Evolutionary conservation across 2,329 filamentous ascomycete genomes (phyloP).

Genomic region (Fusarium armeniacum): DNA sequence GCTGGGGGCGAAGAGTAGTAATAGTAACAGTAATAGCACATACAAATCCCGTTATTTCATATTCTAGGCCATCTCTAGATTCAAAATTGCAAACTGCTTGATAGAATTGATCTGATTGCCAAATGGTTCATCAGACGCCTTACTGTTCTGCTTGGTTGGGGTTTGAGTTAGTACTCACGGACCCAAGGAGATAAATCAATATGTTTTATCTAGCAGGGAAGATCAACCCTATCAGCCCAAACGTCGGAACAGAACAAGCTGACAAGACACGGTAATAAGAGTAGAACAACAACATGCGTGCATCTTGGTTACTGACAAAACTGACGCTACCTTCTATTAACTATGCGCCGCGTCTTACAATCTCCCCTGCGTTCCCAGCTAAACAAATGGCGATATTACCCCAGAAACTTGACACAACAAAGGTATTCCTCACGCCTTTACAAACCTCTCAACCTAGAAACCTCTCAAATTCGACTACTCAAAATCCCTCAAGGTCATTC

Average conservation of each 20-base stretch:
- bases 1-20: background rate
- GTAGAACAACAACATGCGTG: background rate
- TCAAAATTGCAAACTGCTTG: too few relatives aligned
- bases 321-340: background rate
- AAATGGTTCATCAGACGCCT: background rate
- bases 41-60: background rate
- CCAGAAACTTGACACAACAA: background rate
- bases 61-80: background rate
- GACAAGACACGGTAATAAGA: background rate
- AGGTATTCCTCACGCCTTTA: constrained; percentile 14
- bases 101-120: background rate
- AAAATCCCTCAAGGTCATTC: background rate
- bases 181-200: background rate
- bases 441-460: constrained; percentile 8
- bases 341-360: constrained; percentile 4
- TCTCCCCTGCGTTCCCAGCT: background rate
- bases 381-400: background rate
- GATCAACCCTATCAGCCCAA: background rate
- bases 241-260: background rate
- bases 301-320: background rate
- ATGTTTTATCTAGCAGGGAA: background rate
- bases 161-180: background rate
- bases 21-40: background rate
- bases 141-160: background rate
- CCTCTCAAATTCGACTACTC: constrained; percentile 15